Evolutionary conservation across 805 yeast genomes (phyloP).

Genomic region (Candida krabiensis): DNA sequence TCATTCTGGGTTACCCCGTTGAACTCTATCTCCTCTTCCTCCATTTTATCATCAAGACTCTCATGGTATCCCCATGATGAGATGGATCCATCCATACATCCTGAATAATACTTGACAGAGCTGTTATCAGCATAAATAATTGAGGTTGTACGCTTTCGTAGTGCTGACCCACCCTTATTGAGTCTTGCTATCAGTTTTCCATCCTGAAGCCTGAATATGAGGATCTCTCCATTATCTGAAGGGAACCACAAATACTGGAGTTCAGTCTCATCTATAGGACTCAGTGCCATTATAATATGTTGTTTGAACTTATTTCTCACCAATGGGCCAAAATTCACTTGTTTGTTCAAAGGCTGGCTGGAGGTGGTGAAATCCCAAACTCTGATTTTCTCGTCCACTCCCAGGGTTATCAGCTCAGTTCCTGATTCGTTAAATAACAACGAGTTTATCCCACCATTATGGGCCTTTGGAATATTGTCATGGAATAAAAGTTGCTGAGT

Average conservation of each 20-base stretch:
- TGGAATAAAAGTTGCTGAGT: conserved; percentile 23
- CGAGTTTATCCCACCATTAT: conserved; percentile 77
- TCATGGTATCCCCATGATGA: conserved; percentile 51
- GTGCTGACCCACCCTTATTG: conserved; percentile 36
- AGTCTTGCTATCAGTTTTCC: conserved; percentile 65
- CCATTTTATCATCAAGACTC: conserved; percentile 11
- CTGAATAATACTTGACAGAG: conserved; percentile 51
- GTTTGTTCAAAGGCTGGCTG: conserved; percentile 49
- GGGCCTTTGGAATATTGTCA: conserved; percentile 52
- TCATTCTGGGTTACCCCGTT: too few relatives aligned
- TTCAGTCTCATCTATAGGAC: conserved; percentile 52
- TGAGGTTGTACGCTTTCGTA: conserved; percentile 50
- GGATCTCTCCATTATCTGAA: conserved; percentile 71
- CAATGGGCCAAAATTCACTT: conserved; percentile 76
- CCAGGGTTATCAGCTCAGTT: conserved; percentile 59
- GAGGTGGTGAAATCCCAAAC: conserved; percentile 72
- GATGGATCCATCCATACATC: conserved; percentile 68
- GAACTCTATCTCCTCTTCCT: conserved; percentile 10
- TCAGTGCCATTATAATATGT: conserved; percentile 53
- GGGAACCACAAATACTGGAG: conserved; percentile 65
- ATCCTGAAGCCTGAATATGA: conserved; percentile 55
- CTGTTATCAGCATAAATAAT: conserved; percentile 49
- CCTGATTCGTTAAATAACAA: conserved; percentile 73
- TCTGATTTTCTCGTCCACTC: conserved; percentile 76
- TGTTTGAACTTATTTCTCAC: conserved; percentile 65